Conservation (phyloP, 345 rosid species). For the Balakata baccata region DNA sequence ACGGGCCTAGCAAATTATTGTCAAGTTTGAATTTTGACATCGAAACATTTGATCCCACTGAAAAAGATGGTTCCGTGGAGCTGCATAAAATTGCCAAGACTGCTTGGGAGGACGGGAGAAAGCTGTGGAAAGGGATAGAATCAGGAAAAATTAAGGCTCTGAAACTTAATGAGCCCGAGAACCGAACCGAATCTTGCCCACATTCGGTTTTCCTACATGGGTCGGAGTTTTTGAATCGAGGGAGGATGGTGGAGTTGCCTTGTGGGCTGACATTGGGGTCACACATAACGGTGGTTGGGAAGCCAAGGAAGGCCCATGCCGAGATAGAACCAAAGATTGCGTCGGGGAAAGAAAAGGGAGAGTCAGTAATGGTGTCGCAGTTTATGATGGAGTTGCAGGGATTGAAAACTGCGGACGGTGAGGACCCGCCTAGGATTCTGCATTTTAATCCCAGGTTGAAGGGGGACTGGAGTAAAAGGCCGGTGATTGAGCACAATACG, state of each 20-base stretch:
- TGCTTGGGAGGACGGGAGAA: slow-evolving; percentile 72
- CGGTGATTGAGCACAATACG: slow-evolving; percentile 92
- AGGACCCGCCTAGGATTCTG: slow-evolving; percentile 86
- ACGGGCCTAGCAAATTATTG: slow-evolving; percentile 30
- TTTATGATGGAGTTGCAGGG: slow-evolving; percentile 85
- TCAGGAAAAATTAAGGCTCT: slow-evolving; percentile 37
- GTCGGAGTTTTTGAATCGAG: slow-evolving; percentile 48
- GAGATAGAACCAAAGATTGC: slow-evolving; percentile 60
- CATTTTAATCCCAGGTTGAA: slow-evolving; percentile 88
- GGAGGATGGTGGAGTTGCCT: slow-evolving; percentile 59
- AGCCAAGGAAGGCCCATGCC: slow-evolving; percentile 61
- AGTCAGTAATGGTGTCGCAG: slow-evolving; percentile 64
- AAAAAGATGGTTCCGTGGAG: slow-evolving; percentile 65
- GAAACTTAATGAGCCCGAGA: slow-evolving; percentile 16
- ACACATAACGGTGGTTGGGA: slow-evolving; percentile 78
- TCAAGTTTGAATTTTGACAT: slow-evolving; percentile 59
- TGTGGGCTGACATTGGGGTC: slow-evolving; percentile 90
- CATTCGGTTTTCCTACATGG: slow-evolving; percentile 59
- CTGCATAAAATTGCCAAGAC: slow-evolving; percentile 64
- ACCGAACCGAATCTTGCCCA: slow-evolving; percentile 53
- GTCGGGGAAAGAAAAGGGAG: slow-evolving; percentile 41
- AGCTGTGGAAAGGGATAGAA: slow-evolving; percentile 63
- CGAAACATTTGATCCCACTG: slow-evolving; percentile 44
- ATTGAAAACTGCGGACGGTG: slow-evolving; percentile 76
- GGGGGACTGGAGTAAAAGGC: slow-evolving; percentile 83